Base-by-base conservation (phyloP, 2,329 filamentous ascomycete species). In the Lachnellula arida region DNA sequence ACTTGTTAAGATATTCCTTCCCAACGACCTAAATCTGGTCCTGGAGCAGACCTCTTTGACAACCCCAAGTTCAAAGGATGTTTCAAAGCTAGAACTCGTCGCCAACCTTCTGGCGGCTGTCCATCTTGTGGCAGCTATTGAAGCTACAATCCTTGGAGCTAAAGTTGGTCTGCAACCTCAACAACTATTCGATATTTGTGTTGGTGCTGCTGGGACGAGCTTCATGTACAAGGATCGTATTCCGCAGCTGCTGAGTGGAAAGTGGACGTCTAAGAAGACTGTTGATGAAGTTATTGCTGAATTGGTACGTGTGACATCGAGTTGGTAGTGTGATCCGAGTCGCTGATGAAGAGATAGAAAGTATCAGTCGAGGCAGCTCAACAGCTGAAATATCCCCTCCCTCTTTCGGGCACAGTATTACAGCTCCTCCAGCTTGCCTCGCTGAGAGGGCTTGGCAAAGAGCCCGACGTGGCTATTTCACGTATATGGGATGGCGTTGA, bases 51-150 rank as follows among this genome's bases (percentile, higher is more conserved):
- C 63, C 2, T 56, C 60, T 9, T 28, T 55, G 9, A n/a, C 56
- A 12, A 28, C 49, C 4, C n/a, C 37, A 2, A 51, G 53, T 6
- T 40, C 55, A 49, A 50, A 54, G 25, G 54, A 78, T 19, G 56
- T 56, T 15, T 32, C 54, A 3, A 65, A 62, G 32, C 40, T 67
- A 11, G 84, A 71, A 62, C 76, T 83, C 48, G 76, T 84, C 49
- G 79, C 83, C 63, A 79, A 84, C 61, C 74, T 83, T 4, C 76
- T 85, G 43, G 79, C 80, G 0, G 81, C 79, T 1, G 78, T 82
- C 4, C 81, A 85, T 64, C 82, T 85, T 47, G 74, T 79, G 8
- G 72, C 77, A 0, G 75, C 80, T 2, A 76, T 75, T 15, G 82
- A 85, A 67, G 79, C 78, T 0, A 81, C 83, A 73, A 78, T 79